Conservation (phyloP, 352 stramenopile genomes). For the Phytopythium sindhum region DNA sequence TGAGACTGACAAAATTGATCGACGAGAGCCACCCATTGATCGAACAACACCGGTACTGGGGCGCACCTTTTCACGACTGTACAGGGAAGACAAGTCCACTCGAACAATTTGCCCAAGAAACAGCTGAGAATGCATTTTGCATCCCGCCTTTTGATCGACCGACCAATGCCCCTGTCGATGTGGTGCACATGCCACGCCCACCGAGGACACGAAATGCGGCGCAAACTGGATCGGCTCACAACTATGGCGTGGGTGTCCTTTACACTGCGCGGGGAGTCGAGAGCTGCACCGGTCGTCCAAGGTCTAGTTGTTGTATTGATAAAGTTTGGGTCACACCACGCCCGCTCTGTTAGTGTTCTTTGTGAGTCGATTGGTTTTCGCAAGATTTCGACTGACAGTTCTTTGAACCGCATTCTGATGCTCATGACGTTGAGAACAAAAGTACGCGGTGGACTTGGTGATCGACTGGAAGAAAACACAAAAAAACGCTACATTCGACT, state of each 20-base stretch:
- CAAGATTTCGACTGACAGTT: too few species aligned
- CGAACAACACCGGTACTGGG: neutral
- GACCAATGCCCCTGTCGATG: neutral
- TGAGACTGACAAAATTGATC: conserved; percentile 4
- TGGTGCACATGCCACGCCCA: neutral
- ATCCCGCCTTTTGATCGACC: neutral
- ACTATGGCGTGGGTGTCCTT: neutral
- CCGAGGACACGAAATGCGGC: neutral
- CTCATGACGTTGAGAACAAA: too few species aligned
- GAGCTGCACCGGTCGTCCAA: too few species aligned
- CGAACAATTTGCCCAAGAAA: neutral
- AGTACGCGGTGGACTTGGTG: too few species aligned
- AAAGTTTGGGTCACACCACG: too few species aligned
- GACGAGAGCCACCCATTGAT: neutral
- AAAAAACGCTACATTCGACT: neutral
- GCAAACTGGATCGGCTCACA: neutral
- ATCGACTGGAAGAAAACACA: too few species aligned
- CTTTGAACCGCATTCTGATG: too few species aligned
- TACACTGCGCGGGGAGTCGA: too few species aligned
- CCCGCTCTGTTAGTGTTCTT: too few species aligned
- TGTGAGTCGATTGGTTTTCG: too few species aligned
- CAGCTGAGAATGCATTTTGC: conserved; percentile 1
- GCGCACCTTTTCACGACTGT: too few species aligned
- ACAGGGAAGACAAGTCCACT: neutral
- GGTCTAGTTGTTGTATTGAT: too few species aligned